phyloP scores from a whole-genome alignment of 2,329 filamentous ascomycete species.

The Verticillium dahliae region DNA sequence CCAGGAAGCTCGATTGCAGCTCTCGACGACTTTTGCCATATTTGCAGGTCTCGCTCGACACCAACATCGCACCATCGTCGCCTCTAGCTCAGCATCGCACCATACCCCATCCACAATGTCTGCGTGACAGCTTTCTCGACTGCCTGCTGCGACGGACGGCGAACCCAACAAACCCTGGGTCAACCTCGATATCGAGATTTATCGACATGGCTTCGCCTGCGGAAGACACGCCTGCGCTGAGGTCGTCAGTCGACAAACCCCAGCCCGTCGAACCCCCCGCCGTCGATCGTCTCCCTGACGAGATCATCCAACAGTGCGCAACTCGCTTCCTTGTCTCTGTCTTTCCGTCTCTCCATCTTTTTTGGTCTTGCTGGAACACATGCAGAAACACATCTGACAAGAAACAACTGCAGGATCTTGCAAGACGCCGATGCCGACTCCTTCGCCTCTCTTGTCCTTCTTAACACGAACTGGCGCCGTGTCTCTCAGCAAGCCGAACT shows the following conservation, averaged over 20 bases:
- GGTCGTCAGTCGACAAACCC: slow-evolving; percentile 24
- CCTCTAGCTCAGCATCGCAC: not conserved
- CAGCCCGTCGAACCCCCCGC: slow-evolving; percentile 24
- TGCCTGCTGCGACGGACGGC: not conserved
- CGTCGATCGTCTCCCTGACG: slow-evolving; percentile 55
- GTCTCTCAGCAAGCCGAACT: slow-evolving; percentile 58
- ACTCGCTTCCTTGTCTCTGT: slow-evolving; percentile 2
- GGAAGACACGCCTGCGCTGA: slow-evolving; percentile 5
- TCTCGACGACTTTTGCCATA: no score
- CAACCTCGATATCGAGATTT: not conserved
- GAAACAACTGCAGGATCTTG: slow-evolving; percentile 45
- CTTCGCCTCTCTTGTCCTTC: slow-evolving; percentile 59
- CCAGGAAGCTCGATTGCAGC: no score
- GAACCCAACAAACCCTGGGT: not conserved
- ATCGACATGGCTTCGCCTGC: not conserved
- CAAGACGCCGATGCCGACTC: slow-evolving; percentile 52
- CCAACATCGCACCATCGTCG: not conserved
- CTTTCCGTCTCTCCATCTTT: slow-evolving; percentile 7
- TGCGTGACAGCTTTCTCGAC: not conserved
- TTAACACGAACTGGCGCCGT: slow-evolving; percentile 60
- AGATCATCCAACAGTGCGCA: slow-evolving; percentile 60
- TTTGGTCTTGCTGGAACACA: not conserved
- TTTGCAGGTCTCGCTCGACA: not conserved
- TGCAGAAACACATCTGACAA: no score
- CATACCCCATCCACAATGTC: not conserved